Evolutionary conservation across 176 grass and related monocot genomes (phyloP), one percentile per base, ranked within the genome.

Genomic region (Triticum timopheevii): DNA sequence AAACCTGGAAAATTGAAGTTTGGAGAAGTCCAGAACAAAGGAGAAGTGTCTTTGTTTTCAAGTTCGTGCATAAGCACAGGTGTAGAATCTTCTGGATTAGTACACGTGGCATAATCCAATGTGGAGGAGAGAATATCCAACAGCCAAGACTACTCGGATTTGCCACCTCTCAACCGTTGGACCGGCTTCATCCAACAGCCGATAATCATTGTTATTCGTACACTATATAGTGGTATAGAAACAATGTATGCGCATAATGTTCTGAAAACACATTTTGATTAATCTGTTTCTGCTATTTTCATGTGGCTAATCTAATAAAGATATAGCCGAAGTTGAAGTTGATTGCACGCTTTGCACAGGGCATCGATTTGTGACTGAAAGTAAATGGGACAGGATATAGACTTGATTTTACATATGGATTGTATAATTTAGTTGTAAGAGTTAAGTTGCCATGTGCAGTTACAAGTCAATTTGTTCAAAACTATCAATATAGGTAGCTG

Each of bases 401-500:
- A 56, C 69, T 85, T 85, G 61, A 27, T 77, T 72, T 58, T 72
- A 58, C 30, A 22, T 38, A 38, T 71, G 22, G 13, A 25, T 24
- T 71, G 68, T 71, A 24, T 10, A 19, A 31, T 69, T 35, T 52
- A 70, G 31, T 52, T 69, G 22, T 82, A 54, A 8, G 47, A 65
- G 42, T 66, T 34, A 35, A 24, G 7, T 50, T 65, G 54, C 45
- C 13, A 63, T 12, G 28, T 77, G 33, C 50, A 50, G 27, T 85
- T 65, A 40, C 13, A 52, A 50, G 40, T 50, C 31, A 45, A 39
- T 66, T 85, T 78, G 30, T 58, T 68, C 65, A 78, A 56, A 78
- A 68, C 3, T 42, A 1, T 56, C 15, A 78, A 58, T 85, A 17
- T 74, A 12, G 70, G 69, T 16, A 73, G 31, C 2, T 47, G 38